These are phyloP conservation scores for Vigna mungo DNA, from an alignment of 306 rosid species.

Conservation along the genomic window DNA sequence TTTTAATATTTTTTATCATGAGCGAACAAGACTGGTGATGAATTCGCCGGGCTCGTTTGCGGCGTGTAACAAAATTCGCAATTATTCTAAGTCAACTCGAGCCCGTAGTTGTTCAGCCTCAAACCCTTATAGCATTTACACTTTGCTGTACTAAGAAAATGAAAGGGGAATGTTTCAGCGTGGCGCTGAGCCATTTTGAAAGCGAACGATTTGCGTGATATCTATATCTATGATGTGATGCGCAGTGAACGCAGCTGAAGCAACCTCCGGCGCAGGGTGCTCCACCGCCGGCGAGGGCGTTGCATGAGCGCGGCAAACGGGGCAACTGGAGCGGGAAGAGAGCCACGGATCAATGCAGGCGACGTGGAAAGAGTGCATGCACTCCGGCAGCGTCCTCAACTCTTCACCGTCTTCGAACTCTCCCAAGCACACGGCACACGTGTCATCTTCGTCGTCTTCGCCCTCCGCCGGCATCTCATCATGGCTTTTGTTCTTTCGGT, in stretches of 20 bases:
- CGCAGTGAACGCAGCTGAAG: not conserved
- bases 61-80: too few species aligned
- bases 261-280: not conserved
- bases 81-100: too few species aligned
- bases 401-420: slow-evolving; percentile 78
- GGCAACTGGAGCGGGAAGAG: slow-evolving; percentile 59
- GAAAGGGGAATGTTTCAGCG: not conserved
- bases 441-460: slow-evolving; percentile 28
- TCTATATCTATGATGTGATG: slow-evolving; percentile 23
- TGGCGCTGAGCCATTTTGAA: not conserved
- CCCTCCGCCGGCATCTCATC: not conserved
- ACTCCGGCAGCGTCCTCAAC: slow-evolving; percentile 67
- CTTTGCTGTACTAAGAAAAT: too few species aligned
- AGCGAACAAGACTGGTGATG: too few species aligned
- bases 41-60: too few species aligned
- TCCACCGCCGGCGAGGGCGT: slow-evolving; percentile 25
- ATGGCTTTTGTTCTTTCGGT: slow-evolving; percentile 41
- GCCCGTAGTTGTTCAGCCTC: too few species aligned
- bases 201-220: slow-evolving; percentile 6
- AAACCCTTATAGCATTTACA: too few species aligned
- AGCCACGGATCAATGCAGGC: slow-evolving; percentile 80
- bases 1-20: too few species aligned
- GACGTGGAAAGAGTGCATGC: slow-evolving; percentile 71
- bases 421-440: slow-evolving; percentile 66
- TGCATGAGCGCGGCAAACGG: slow-evolving; percentile 56